These are phyloP conservation scores for Arthroderma sp. DNA, from an alignment of 2,329 filamentous ascomycete species.

Conservation along the genomic window DNA sequence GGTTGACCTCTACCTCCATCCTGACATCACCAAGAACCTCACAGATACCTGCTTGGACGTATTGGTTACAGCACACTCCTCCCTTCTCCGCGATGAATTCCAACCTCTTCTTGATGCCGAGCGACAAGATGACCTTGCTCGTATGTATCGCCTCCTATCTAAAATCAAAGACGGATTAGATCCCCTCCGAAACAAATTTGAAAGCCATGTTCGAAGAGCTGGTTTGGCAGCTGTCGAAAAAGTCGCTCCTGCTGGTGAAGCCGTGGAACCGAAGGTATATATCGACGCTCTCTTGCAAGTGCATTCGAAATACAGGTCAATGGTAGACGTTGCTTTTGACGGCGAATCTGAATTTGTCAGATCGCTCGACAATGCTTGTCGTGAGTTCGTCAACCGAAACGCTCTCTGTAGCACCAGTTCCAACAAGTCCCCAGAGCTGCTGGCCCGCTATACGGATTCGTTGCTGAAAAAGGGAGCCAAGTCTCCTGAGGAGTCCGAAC, in stretches of 20 bases:
- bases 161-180: conserved; percentile 86
- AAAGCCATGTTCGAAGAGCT: conserved; percentile 82
- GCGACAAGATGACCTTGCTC: conserved; percentile 83
- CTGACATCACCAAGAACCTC: conserved; percentile 71
- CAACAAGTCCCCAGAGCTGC: conserved; percentile 82
- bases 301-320: conserved; percentile 78
- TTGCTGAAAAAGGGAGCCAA: conserved; percentile 76
- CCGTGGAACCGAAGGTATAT: conserved; percentile 89
- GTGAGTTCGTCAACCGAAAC: conserved; percentile 96
- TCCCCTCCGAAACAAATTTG: conserved; percentile 73
- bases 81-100: conserved; percentile 85
- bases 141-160: conserved; percentile 87
- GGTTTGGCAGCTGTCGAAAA: conserved; percentile 82
- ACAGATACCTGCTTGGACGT: conserved; percentile 82
- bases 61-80: conserved; percentile 77
- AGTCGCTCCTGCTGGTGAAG: conserved; percentile 75
- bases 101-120: conserved; percentile 88
- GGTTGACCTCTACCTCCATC: conserved; percentile 79
- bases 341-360: conserved; percentile 95
- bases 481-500: conserved; percentile 82
- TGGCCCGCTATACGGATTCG: conserved; percentile 91
- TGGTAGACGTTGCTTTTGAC: conserved; percentile 85
- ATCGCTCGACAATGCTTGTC: conserved; percentile 89
- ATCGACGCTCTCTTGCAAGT: conserved; percentile 90
- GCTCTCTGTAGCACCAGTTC: conserved; percentile 88